A percentile compares a stretch with the other conserved stretches of the same genome.
These are phyloP conservation scores for Eucalyptus brandiana DNA, from an alignment of 345 rosid genomes.

Conservation along the genomic window DNA sequence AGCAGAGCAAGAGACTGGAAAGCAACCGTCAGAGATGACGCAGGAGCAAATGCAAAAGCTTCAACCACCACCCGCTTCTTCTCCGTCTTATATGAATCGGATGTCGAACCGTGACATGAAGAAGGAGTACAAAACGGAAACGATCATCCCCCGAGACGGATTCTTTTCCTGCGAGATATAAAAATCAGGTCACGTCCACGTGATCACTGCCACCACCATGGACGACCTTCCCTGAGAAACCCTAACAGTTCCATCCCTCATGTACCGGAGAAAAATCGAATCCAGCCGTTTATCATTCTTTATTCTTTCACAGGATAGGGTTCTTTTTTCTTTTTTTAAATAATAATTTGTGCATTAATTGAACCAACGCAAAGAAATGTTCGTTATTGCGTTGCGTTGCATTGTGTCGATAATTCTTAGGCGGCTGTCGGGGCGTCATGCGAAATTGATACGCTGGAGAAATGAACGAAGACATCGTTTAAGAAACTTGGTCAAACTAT, in stretches of 20 bases:
- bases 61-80: background rate
- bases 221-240: background rate
- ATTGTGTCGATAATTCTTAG: background rate
- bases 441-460: background rate
- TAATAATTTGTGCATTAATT: too few relatives aligned
- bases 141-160: background rate
- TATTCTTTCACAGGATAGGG: background rate
- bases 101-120: background rate
- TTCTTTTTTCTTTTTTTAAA: rapidly evolving
- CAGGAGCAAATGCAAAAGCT: background rate
- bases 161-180: background rate
- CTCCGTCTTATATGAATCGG: background rate
- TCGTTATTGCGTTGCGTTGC: background rate
- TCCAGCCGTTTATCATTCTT: background rate
- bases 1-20: background rate
- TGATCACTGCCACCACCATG: background rate
- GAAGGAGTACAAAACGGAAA: background rate
- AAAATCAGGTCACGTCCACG: background rate
- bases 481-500: background rate
- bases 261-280: background rate
- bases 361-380: background rate
- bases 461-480: background rate
- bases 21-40: background rate
- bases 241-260: background rate
- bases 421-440: background rate